Base-by-base conservation (phyloP, 2,329 filamentous ascomycete species). In the Pleurostoma richardsiae region DNA sequence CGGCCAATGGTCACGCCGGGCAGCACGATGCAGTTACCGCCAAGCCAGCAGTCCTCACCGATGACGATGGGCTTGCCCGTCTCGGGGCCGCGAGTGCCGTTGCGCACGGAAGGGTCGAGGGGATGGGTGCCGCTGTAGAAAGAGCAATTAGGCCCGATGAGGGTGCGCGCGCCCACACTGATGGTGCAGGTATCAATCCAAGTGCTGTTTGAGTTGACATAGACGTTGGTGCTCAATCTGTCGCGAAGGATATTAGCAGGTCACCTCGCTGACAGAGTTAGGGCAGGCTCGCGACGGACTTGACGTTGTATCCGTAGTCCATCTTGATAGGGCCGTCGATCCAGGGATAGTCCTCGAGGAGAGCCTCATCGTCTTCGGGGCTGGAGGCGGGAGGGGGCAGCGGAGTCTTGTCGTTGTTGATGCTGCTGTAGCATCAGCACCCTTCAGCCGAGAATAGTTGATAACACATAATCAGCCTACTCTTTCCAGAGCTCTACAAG, bases 31-130 rank as follows among this genome's bases (percentile, higher is more conserved):
- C 82, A 82, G 58, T 83, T 85, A 0, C 86, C 86, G 1, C 84
- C 87, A 30, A 92, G 66, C 88, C 88, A 90, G 66, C 87, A 88
- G 68, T 95, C 90, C 53, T 90, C 84, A 0, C 85, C 88, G 45
- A 95, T 82, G 31, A 72, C 76, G 51, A 96, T 88, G 7, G 86
- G 79, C 54, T 79, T 82, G 1, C 89, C 90, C 6, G 70, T 58
- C 63, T 96, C 90, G 0, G 89, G 89, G 0, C 90, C 90, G 10
- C 78, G 73, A 1, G 77, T 83, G 1, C 90, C 89, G 58, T 91
- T 85, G 30, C 90, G 80, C 4, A 92, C 54, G 1, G 74, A 74
- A 1, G 88, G 87, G 55, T 95, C 88, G 0, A 90, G 67, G 2
- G 90, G 89, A 64, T 96, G 90, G 0, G 78, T 83, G 2, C 80